These are phyloP conservation scores for Capsaspora owczarzaki DNA, from an alignment of 78 protist species.

Conservation along the genomic window DNA sequence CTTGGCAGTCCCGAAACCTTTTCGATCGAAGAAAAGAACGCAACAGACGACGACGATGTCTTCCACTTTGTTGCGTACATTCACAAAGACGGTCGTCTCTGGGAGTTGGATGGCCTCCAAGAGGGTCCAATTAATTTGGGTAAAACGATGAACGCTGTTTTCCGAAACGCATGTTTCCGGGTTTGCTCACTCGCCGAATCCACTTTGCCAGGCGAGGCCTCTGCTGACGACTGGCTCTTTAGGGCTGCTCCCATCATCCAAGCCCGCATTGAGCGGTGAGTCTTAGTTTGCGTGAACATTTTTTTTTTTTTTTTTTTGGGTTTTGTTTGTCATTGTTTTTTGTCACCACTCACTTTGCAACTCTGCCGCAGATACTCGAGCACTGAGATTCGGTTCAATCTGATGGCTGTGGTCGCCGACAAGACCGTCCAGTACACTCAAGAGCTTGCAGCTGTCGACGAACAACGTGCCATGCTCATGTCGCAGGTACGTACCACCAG, in stretches of 20 bases:
- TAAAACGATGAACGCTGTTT: not conserved
- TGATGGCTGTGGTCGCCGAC: constrained; percentile 72
- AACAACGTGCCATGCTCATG: not conserved
- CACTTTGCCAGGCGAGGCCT: too few species aligned
- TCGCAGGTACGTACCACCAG: not conserved
- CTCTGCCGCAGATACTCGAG: constrained; percentile 26
- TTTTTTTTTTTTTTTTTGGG: too few species aligned
- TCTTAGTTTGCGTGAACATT: too few species aligned
- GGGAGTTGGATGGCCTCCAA: constrained; percentile 91
- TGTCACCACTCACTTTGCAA: too few species aligned
- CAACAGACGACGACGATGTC: constrained; percentile 60
- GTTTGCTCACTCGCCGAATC: too few species aligned
- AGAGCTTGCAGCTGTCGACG: not conserved
- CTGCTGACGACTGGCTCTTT: too few species aligned
- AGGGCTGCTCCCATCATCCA: too few species aligned
- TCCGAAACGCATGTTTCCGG: not conserved
- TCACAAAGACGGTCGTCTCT: constrained; percentile 73
- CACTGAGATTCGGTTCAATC: constrained; percentile 77
- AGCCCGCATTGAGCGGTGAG: too few species aligned
- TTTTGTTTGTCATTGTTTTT: too few species aligned
- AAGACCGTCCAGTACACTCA: not conserved
- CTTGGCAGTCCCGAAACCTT: not conserved
- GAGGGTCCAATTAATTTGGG: constrained; percentile 74
- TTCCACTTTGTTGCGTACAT: constrained; percentile 83
- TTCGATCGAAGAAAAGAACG: not conserved